Evolutionary conservation across 2,329 filamentous ascomycete genomes (phyloP).

Genomic region (Cryphonectria carpinicola): DNA sequence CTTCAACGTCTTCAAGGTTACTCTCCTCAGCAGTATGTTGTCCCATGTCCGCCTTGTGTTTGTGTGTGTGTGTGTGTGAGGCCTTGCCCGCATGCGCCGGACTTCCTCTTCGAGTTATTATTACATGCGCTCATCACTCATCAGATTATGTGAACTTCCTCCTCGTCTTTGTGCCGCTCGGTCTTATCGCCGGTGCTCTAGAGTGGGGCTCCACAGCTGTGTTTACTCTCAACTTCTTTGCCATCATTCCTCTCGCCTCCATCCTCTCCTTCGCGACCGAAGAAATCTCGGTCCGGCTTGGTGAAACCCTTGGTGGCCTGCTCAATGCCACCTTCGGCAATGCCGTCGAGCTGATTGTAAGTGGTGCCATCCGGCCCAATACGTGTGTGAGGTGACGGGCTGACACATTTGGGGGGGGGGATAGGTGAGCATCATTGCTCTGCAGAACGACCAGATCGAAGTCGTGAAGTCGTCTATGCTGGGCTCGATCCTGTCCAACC

Average conservation of each 20-base stretch:
- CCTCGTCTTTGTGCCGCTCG: constrained; percentile 74
- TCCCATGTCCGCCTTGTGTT: neutral
- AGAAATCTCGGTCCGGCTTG: constrained; percentile 72
- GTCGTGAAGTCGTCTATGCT: constrained; percentile 99
- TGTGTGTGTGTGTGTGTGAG: neutral
- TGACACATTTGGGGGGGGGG: neutral
- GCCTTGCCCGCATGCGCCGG: neutral
- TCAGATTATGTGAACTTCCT: constrained; percentile 68
- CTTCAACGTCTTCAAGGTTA: constrained; percentile 62
- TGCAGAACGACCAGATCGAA: constrained; percentile 83
- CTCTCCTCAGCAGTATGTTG: constrained; percentile 61
- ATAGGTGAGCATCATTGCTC: constrained; percentile 88
- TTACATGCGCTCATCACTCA: constrained; percentile 19
- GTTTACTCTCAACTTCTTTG: constrained; percentile 79
- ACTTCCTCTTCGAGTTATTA: neutral
- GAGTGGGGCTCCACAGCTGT: constrained; percentile 68
- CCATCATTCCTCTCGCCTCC: constrained; percentile 76
- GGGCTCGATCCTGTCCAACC: constrained; percentile 92
- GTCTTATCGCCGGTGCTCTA: constrained; percentile 67
- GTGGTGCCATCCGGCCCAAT: constrained; percentile 31
- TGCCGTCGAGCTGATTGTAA: constrained; percentile 77
- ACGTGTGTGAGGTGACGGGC: neutral
- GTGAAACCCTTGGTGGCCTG: constrained; percentile 73
- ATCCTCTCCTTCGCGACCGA: constrained; percentile 79
- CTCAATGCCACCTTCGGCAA: constrained; percentile 81